Evolutionary conservation across 1,284 basidiomycete species (phyloP).

Genomic region (Somion occarium): DNA sequence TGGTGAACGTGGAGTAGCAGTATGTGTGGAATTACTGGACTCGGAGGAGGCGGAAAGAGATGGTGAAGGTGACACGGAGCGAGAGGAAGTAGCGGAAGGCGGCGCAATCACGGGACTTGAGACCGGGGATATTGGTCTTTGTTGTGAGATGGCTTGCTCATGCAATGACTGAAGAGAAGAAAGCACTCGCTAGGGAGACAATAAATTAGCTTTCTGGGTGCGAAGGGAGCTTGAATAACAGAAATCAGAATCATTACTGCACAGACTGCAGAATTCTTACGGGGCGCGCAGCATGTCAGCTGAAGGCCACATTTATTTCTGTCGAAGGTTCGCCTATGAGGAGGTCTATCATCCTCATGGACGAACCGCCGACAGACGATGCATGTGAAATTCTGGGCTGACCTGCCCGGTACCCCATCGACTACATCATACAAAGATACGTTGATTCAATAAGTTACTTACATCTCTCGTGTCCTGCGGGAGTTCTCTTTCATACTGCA

Average conservation of each 20-base stretch:
- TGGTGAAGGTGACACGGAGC: constrained; percentile 35
- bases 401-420: constrained; percentile 7
- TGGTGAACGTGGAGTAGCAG: constrained; percentile 28
- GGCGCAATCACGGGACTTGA: constrained; percentile 10
- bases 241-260: neutral
- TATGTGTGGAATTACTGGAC: constrained; percentile 25
- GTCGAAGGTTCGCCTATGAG: constrained; percentile 15
- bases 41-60: constrained; percentile 36
- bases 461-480: constrained; percentile 48
- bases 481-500: constrained; percentile 67
- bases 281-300: too few species aligned
- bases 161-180: constrained; percentile 19
- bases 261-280: neutral
- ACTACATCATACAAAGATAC: neutral
- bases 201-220: neutral
- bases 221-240: neutral
- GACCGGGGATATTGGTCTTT: constrained; percentile 21
- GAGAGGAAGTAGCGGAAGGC: constrained; percentile 17
- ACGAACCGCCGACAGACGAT: constrained; percentile 14
- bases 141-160: constrained; percentile 15
- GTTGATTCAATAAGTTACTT: constrained; percentile 18
- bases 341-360: constrained; percentile 9
- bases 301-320: constrained; percentile 8
- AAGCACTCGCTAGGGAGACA: constrained; percentile 15
- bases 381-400: neutral